Evolutionary conservation across 441 rosid species (phyloP), one percentile per base, ranked within the genome.

Genomic region (Erysimum cheiri): DNA sequence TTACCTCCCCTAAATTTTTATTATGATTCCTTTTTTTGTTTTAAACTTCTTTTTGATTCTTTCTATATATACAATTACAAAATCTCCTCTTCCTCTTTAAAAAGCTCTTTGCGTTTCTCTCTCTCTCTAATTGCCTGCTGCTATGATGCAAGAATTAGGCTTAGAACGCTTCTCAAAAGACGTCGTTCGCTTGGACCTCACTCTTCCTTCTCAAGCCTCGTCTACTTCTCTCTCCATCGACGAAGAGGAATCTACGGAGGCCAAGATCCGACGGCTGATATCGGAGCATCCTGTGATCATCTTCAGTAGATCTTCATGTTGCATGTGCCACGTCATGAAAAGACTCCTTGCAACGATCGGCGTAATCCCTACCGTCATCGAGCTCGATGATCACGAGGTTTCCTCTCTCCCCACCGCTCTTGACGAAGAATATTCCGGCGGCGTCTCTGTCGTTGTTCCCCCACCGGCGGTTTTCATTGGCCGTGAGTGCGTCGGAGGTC

Each of bases 281-380:
- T 74, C 91, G 1, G 98, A 93, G 78, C 89, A 93, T 80, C 97
- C 94, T 0, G 98, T 93, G 15, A 84, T 93, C 75, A 91, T 90
- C 60, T 91, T 93, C 83, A 87, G 93, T 74, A 83, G 86, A 53
- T 80, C 94, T 13, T 83, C 96, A 8, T 93, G 98, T 77, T 93
- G 89, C 89, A 93, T 91, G 97, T 89, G 98, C 81, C 97, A 89
- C 71, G 96, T 84, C 72, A 91, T 93, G 97, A 87, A 85, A 77
- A 87, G 85, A 44, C 90, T 91, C 14, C 81, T 91, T 3, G 82
- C 88, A 61, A 79, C 83, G 37, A 82, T 93, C 71, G 97, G 96
- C 0, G 98, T 89, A 28, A 78, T 85, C 62, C 98, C 98, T n/a
- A 85, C 98, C 47, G 94, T 93, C 73, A 91, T 93, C 81, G 97